These are phyloP conservation scores for Reticulascus tulasneorum DNA, from an alignment of 2,329 filamentous ascomycete species.

Conservation along the genomic window DNA sequence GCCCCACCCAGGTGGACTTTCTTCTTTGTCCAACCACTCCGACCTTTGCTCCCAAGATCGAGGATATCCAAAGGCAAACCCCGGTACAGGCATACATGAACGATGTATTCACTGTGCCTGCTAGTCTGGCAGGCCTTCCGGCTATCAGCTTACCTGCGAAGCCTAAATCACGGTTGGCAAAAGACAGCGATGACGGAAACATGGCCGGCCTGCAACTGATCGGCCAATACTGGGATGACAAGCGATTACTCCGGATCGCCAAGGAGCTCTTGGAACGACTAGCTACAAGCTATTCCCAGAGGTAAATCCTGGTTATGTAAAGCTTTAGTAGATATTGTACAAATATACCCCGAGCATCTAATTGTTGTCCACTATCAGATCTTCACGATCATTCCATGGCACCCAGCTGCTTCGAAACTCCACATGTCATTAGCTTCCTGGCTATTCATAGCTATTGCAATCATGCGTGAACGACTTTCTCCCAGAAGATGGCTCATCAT, in stretches of 20 bases:
- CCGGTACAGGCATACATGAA: conserved; percentile 81
- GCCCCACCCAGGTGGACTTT: conserved; percentile 70
- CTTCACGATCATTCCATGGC: too few species aligned
- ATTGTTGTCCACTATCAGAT: too few species aligned
- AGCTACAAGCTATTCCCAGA: too few species aligned
- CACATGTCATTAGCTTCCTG: too few species aligned
- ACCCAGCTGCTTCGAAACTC: too few species aligned
- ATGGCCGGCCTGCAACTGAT: conserved; percentile 67
- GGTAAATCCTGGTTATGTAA: too few species aligned
- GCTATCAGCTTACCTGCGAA: conserved; percentile 79
- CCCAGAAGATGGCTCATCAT: too few species aligned
- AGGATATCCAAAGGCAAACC: conserved; percentile 50
- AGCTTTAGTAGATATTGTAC: too few species aligned
- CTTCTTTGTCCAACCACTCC: conserved; percentile 85
- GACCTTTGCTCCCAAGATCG: conserved; percentile 63
- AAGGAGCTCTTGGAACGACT: conserved; percentile 38
- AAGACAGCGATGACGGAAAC: conserved; percentile 25
- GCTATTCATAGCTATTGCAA: too few species aligned
- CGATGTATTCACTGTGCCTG: conserved; percentile 93
- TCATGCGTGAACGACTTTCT: too few species aligned
- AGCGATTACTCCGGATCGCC: conserved; percentile 56
- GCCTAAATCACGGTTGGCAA: conserved; percentile 50
- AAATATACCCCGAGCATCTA: too few species aligned
- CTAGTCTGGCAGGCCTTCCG: conserved; percentile 85
- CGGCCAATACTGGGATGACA: conserved; percentile 77